phyloP scores from a whole-genome alignment of 108 stramenopile genomes.

The Pseudonitzschia multistriata region DNA sequence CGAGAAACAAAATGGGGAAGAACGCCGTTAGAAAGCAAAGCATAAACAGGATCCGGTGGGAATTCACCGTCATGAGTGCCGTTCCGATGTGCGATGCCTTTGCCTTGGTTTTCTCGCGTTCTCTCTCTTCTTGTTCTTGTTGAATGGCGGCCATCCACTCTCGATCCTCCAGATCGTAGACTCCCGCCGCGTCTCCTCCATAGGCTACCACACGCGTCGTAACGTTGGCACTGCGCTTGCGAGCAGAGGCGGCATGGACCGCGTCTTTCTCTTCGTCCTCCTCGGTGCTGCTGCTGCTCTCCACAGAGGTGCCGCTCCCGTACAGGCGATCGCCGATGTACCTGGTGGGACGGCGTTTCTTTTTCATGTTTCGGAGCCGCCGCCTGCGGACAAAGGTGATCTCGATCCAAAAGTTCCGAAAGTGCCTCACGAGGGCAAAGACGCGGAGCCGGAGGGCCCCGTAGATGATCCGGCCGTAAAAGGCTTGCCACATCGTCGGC shows the following conservation, averaged over 20 bases:
- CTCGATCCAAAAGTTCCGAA: constrained; percentile 76
- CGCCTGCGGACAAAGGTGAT: constrained; percentile 45
- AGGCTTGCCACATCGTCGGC: constrained; percentile 18
- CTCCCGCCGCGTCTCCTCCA: no score
- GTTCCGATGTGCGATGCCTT: constrained; percentile 79
- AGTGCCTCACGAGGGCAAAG: constrained; percentile 81
- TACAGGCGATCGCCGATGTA: background rate
- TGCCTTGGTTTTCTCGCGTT: background rate
- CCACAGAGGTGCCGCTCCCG: no score
- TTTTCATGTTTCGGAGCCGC: background rate
- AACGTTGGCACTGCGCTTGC: no score
- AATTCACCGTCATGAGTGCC: constrained; percentile 72
- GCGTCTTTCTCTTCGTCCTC: no score
- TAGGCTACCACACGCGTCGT: no score
- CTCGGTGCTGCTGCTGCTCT: no score
- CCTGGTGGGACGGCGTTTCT: background rate
- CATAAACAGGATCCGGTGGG: constrained; percentile 58
- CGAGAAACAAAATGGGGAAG: constrained; percentile 45
- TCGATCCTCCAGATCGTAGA: no score
- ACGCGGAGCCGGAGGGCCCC: constrained; percentile 57
- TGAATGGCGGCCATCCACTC: background rate
- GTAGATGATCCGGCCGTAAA: constrained; percentile 46
- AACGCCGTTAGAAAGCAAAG: constrained; percentile 37
- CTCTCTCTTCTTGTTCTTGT: background rate
- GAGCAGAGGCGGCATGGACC: no score